Evolutionary conservation across 106 monocot genomes (phyloP), one percentile per base, ranked within the genome.

Genomic region (Apostasia ramifera): DNA sequence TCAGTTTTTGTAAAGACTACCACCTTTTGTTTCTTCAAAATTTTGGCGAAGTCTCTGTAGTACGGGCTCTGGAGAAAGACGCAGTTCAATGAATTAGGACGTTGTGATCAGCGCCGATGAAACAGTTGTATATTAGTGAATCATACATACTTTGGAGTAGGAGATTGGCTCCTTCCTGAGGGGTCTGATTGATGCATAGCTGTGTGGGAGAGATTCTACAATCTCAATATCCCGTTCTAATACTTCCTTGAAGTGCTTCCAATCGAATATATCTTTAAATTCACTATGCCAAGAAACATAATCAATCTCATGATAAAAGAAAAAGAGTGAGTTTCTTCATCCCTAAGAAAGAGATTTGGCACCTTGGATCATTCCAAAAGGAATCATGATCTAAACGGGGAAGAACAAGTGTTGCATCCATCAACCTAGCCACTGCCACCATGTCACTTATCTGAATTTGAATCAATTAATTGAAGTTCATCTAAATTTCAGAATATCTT

Each of bases 321-420:
- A 54, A 2, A 73, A 14, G 50, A 1, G 7, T 13, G 2, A 44
- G 4, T 14, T 12, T 10, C 43, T 63, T 40, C 4, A 63, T 4
- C 15, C 44, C 43, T 38, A 63, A 8, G 40, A 57, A 8, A 8
- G 4, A 8, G 1, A 67, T 45, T 44, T 1, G 9, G n/a, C 62
- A 89, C 89, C 89, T 89, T 62, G 69, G 59, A 72, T 89, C 89
- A 40, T 69, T 82, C 89, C 89, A 89, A 47, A 89, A 89, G 14
- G 89, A 89, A 44, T 66, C 44, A 53, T 89, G 82, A 67, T 89
- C 89, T 0, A 89, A 72, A 55, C 44, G 68, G 5, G 89, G 89
- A 40, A 89, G 76, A 48, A 85, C 89, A 44, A 89, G 60, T 11
- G 81, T 82, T 3, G 79, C 89, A 70, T 89, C 85, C 84, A 89